These are phyloP conservation scores for Porcisia hertigi DNA, from an alignment of 208 protist species.

Conservation along the genomic window DNA sequence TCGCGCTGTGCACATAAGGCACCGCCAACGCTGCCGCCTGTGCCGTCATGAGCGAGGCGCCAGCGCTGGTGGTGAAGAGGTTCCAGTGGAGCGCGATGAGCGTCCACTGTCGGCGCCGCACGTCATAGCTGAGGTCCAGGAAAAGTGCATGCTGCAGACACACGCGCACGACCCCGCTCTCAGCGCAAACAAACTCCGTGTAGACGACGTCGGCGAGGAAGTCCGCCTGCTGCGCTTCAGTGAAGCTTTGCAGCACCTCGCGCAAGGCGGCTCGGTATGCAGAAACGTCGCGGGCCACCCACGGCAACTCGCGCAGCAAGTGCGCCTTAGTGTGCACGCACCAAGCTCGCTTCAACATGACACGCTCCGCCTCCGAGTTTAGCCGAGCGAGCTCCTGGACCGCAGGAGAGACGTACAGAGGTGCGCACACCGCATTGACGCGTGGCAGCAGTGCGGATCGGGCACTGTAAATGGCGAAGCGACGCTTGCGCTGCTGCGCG, in stretches of 20 bases:
- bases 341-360: conserved; percentile 58
- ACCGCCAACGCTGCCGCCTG: not conserved
- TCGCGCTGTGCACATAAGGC: not conserved
- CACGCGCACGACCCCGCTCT: conserved; percentile 54
- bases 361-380: conserved; percentile 57
- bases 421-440: conserved; percentile 24
- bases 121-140: conserved; percentile 72
- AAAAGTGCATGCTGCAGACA: conserved; percentile 54
- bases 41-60: conserved; percentile 13
- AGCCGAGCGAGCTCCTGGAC: conserved; percentile 46
- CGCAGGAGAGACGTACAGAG: conserved; percentile 57
- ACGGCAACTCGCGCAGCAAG: conserved; percentile 56
- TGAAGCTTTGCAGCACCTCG: conserved; percentile 14
- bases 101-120: conserved; percentile 34
- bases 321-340: conserved; percentile 53
- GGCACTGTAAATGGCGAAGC: conserved; percentile 58
- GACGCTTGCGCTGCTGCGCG: conserved; percentile 41
- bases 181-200: conserved; percentile 18
- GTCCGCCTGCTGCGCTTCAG: conserved; percentile 2
- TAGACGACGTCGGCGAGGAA: conserved; percentile 18
- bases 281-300: conserved; percentile 31
- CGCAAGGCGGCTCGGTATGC: conserved; percentile 12
- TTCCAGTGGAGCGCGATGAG: conserved; percentile 64
- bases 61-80: conserved; percentile 31
- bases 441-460: conserved; percentile 57